Percentiles rank a stretch among this genome's conserved stretches.
These are phyloP conservation scores for Backusella liffmaniae DNA, from an alignment of 192 early-diverging fungal species.

Conservation along the genomic window DNA sequence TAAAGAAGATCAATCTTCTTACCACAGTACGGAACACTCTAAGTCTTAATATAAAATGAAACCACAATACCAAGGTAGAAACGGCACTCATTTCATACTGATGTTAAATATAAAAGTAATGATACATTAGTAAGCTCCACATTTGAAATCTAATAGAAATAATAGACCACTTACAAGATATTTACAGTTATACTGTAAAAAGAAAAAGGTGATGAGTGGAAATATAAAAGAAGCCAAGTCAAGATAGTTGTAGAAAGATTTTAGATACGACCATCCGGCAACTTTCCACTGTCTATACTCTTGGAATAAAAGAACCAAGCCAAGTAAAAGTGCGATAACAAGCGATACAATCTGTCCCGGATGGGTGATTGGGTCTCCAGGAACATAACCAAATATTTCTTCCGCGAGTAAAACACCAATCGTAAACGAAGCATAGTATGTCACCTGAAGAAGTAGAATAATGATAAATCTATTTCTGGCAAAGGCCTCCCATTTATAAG, in stretches of 20 bases:
- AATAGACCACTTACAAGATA: neutral
- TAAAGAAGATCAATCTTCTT: neutral
- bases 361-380: neutral
- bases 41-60: slow-evolving; percentile 11
- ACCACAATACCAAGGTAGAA: slow-evolving; percentile 8
- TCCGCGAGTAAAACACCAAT: neutral
- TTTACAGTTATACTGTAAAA: neutral
- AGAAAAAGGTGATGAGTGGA: neutral
- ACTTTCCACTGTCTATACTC: neutral
- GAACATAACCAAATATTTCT: neutral
- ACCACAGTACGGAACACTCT: neutral
- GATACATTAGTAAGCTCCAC: neutral
- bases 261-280: neutral
- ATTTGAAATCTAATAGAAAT: neutral
- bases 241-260: neutral
- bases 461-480: neutral
- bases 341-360: neutral
- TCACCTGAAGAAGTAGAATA: neutral
- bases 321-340: neutral
- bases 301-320: neutral
- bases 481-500: slow-evolving; percentile 17
- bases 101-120: neutral
- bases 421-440: slow-evolving; percentile 8
- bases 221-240: slow-evolving; percentile 3
- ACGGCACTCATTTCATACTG: neutral